Conservation (phyloP, 257 asterid species). For the Misopates orontium region DNA sequence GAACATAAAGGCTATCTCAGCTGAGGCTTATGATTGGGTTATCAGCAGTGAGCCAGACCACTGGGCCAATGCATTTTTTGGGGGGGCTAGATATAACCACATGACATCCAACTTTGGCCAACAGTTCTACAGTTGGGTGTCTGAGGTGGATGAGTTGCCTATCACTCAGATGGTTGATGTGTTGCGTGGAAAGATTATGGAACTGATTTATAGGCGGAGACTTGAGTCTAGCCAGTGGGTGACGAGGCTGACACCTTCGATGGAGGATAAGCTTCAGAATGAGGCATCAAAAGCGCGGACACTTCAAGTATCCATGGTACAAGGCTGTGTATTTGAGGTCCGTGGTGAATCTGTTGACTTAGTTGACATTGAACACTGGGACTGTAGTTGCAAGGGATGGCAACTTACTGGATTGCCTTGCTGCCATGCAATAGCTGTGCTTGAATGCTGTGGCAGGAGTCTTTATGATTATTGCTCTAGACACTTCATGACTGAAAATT, state of each 20-base stretch:
- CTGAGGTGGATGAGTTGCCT: constrained; percentile 93
- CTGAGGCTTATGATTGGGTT: constrained; percentile 94
- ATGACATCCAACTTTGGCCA: constrained; percentile 93
- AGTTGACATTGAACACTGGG: constrained; percentile 79
- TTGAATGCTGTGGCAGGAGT: constrained; percentile 57
- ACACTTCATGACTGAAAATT: constrained; percentile 68
- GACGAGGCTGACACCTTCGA: constrained; percentile 68
- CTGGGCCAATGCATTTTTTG: constrained; percentile 88
- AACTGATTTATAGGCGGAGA: constrained; percentile 68
- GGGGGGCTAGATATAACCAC: constrained; percentile 80
- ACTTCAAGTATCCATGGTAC: constrained; percentile 45
- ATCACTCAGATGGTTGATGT: constrained; percentile 97
- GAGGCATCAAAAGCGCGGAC: constrained; percentile 64
- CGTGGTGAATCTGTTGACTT: constrained; percentile 59
- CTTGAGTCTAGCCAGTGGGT: constrained; percentile 82
- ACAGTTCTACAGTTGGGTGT: constrained; percentile 86
- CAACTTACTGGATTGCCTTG: constrained; percentile 92
- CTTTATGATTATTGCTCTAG: constrained; percentile 75
- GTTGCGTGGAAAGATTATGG: constrained; percentile 91
- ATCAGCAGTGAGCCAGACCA: constrained; percentile 75
- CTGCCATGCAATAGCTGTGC: constrained; percentile 79
- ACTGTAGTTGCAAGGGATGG: constrained; percentile 92
- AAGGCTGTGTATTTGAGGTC: constrained; percentile 72
- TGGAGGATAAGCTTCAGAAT: constrained; percentile 82
- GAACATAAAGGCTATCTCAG: constrained; percentile 89